These are phyloP conservation scores for Arthonia radiata DNA, from an alignment of 495 filamentous ascomycete genomes.

Conservation along the genomic window DNA sequence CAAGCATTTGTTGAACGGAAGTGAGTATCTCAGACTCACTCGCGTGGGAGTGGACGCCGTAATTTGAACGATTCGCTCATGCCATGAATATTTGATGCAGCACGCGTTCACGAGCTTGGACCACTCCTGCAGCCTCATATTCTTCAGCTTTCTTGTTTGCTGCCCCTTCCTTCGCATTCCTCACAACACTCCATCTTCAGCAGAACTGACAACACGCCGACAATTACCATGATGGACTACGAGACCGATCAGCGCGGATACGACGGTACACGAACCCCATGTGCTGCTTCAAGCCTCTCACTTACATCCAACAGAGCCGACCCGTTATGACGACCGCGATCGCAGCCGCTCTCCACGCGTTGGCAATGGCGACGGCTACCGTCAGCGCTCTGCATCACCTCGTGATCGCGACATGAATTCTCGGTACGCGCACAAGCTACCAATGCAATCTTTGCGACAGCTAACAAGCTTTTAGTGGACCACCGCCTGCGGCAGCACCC, in stretches of 20 bases:
- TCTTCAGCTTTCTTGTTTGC: too few species aligned
- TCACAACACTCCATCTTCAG: not conserved
- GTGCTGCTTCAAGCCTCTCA: too few species aligned
- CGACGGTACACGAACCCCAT: slow-evolving; percentile 9
- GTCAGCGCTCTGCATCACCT: slow-evolving; percentile 23
- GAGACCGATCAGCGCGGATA: slow-evolving; percentile 14
- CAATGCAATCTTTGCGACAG: slow-evolving; percentile 5
- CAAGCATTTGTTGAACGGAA: too few species aligned
- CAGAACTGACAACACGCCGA: not conserved
- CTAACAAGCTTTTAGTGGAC: slow-evolving; percentile 11
- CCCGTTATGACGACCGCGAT: slow-evolving; percentile 54
- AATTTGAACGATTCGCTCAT: slow-evolving; percentile 2
- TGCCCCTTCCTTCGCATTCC: not conserved
- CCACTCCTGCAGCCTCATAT: too few species aligned
- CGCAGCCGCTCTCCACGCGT: slow-evolving; percentile 80
- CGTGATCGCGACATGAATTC: slow-evolving; percentile 54
- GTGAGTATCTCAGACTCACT: too few species aligned
- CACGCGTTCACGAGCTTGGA: too few species aligned
- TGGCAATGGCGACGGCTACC: slow-evolving; percentile 24
- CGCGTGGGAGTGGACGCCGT: slow-evolving; percentile 8
- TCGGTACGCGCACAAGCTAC: not conserved
- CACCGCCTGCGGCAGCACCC: slow-evolving; percentile 1
- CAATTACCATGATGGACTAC: slow-evolving; percentile 18
- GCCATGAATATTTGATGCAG: too few species aligned
- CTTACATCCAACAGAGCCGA: too few species aligned